Base-by-base conservation (phyloP, 441 rosid species). In the Adansonia gregorii region DNA sequence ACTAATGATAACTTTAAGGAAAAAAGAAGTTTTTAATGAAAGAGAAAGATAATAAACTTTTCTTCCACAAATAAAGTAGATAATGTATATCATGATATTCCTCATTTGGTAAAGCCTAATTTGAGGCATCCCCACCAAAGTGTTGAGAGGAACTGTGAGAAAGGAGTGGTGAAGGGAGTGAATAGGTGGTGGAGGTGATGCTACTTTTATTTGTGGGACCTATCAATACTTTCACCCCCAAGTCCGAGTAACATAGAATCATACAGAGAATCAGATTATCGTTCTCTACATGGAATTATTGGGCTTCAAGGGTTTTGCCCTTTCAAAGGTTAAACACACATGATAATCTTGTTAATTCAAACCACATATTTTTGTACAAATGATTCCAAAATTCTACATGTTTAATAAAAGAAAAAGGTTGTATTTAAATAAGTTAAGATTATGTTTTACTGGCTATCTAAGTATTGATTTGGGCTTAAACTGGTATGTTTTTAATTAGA, bases 71-170 rank as follows among this genome's bases (percentile, higher is more conserved):
- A 35, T 35, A 35, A 80, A 83, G 82, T 39, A 52, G 85, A 76
- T 69, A 79, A 77, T 63, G 76, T 61, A 43, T 73, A 76, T 81
- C 79, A 76, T 65, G 76, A 88, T 86, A 89, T 88, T 89, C 93
- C 86, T 72, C 75, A 77, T 82, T 79, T 72, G 49, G 84, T 84
- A 77, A 87, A 83, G 82, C 68, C 27, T 74, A 73, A 56, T 27
- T 69, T 69, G 76, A 71, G 69, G 84, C 79, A 83, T 83, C 88
- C 88, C 74, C 71, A 75, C 82, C 79, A 80, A 72, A 74, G 69
- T 56, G 80, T 8, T 49, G 4, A 52, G 65, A 45, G 68, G 43
- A 60, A 58, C n/a, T 78, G 75, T 54, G 65, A 54, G 70, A 76
- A 82, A 81, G 27, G 76, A 74, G 81, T 79, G 87, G 87, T 78